Base-by-base conservation (phyloP, 2,329 filamentous ascomycete species). In the Trichoderma sp. region DNA sequence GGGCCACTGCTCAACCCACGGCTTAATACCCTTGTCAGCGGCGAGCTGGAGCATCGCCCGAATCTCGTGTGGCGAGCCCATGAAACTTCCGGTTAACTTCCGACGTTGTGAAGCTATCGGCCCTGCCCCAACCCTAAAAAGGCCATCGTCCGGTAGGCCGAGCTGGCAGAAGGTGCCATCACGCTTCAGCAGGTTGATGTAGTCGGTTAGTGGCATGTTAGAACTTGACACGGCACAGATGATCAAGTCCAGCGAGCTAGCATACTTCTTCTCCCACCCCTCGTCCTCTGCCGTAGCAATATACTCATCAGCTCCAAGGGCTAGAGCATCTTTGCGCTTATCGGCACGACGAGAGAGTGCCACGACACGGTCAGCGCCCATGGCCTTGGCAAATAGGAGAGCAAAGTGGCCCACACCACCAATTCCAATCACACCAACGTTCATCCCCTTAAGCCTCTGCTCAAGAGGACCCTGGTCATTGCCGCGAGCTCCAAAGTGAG, bases 401-500 rank as follows among this genome's bases (percentile, higher is more conserved):
- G 89, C 93, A 78, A 93, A 90, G 82, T 94, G 92, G 0, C 92
- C 92, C 2, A 93, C 81, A 3, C 92, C 92, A 8, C 92, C 92
- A 21, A 94, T 85, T 2, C 92, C 92, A 31, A 93, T 85, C 75
- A 94, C 89, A 0, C 91, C 92, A 2, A 94, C 91, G 5, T 82
- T 87, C 84, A 92, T 93, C 16, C 92, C 92, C 0, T 91, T 91
- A 0, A 74, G 38, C 7, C 71, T 24, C 45, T 67, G 31, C 21
- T 74, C 71, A 6, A 74, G 63, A 18, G 71, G 71, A 24, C 68
- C 68, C 45, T 35, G 33, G 12, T 35, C 33, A 35, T 74, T 31
- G 63, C 50, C 53, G 9, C 53, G 50, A 56, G 67, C 67, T 2
- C 71, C 71, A 56, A 74, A 62, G 53, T 74, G 71, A 31, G 71